Evolutionary conservation across 805 yeast genomes (phyloP).

Genomic region (Metschnikowia arizonensis): DNA sequence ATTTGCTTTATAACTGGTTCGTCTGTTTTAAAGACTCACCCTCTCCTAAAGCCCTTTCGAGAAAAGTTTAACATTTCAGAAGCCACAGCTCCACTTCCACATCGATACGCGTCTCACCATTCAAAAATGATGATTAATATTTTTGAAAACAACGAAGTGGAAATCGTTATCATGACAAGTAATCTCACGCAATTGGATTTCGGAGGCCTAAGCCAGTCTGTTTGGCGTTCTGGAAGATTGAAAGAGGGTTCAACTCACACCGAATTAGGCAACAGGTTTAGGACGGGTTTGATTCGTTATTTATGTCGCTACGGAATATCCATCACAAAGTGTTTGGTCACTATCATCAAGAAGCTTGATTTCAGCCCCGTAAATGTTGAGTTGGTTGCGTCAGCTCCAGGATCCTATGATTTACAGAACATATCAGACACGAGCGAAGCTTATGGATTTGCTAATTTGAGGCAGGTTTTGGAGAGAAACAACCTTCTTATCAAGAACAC

Average conservation of each 20-base stretch:
- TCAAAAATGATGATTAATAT: conserved; percentile 63
- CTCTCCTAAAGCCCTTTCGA: conserved; percentile 8
- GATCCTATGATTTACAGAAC: conserved; percentile 23
- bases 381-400: conserved; percentile 55
- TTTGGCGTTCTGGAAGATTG: conserved; percentile 56
- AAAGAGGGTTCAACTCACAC: conserved; percentile 11
- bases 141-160: conserved; percentile 42
- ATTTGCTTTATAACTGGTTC: conserved; percentile 32
- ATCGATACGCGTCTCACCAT: conserved; percentile 50
- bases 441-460: conserved; percentile 48
- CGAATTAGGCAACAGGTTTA: conserved; percentile 29
- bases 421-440: conserved; percentile 18
- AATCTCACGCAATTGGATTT: conserved; percentile 56
- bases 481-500: conserved; percentile 24
- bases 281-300: conserved; percentile 43
- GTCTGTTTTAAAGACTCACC: conserved; percentile 10
- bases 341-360: conserved; percentile 32
- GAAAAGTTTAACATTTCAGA: conserved; percentile 24
- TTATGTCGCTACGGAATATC: conserved; percentile 39
- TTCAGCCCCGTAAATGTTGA: conserved; percentile 48
- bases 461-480: conserved; percentile 36
- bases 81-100: conserved; percentile 32
- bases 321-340: conserved; percentile 25
- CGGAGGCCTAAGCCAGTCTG: conserved; percentile 57
- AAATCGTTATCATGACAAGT: conserved; percentile 55